These are phyloP conservation scores for Macadamia tetraphylla DNA, from an alignment of 164 flowering plant species.

Conservation along the genomic window DNA sequence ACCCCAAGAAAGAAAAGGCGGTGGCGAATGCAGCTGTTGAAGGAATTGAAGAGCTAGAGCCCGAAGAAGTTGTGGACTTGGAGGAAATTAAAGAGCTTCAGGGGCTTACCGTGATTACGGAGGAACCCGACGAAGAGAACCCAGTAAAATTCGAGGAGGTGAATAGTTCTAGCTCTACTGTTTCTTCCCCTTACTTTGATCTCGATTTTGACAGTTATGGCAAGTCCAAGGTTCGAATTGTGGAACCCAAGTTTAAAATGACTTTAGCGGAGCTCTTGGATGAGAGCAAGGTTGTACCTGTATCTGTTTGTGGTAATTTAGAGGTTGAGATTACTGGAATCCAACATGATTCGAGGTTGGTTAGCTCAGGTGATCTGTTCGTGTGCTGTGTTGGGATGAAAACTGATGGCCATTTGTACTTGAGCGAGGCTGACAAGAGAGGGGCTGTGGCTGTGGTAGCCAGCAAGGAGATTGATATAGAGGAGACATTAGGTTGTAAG, in stretches of 20 bases:
- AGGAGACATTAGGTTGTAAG: conserved; percentile 81
- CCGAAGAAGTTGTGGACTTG: conserved; percentile 76
- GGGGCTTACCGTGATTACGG: conserved; percentile 43
- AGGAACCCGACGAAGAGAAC: conserved; percentile 26
- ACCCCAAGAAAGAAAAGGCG: conserved; percentile 35
- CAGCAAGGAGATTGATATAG: conserved; percentile 81
- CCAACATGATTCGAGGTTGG: conserved; percentile 84
- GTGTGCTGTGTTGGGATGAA: conserved; percentile 80
- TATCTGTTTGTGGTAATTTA: conserved; percentile 74
- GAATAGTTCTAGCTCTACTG: conserved; percentile 10
- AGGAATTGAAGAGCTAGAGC: conserved; percentile 51
- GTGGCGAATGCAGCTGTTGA: conserved; percentile 10
- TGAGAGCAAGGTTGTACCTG: conserved; percentile 86
- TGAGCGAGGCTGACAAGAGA: conserved; percentile 93
- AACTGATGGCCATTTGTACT: conserved; percentile 77
- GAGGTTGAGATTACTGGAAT: conserved; percentile 85
- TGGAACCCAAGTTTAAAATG: conserved; percentile 85
- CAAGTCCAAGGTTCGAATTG: conserved; percentile 51
- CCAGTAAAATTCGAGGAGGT: conserved; percentile 23
- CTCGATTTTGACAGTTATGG: conserved; percentile 67
- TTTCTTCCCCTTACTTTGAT: conserved; percentile 44
- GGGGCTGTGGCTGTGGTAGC: conserved; percentile 98
- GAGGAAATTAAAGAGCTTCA: conserved; percentile 73
- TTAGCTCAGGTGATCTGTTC: conserved; percentile 78
- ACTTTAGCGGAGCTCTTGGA: conserved; percentile 88